These are phyloP conservation scores for Ambrosiella beaveri DNA, from an alignment of 2,329 filamentous ascomycete species.

Conservation along the genomic window DNA sequence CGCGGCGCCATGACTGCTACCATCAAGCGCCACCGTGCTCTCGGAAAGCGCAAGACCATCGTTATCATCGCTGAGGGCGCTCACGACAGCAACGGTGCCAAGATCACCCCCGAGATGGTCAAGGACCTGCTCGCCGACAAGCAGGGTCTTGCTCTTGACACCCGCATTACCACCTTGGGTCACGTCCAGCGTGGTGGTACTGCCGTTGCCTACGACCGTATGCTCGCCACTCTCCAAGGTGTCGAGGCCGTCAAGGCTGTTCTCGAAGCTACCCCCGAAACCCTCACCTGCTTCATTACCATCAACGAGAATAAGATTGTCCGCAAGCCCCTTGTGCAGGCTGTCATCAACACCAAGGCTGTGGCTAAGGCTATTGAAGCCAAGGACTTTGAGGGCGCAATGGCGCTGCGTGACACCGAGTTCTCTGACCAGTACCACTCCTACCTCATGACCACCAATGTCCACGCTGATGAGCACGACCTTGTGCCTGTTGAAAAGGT, in stretches of 20 bases:
- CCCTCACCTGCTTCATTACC: slow-evolving; percentile 84
- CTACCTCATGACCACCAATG: slow-evolving; percentile 79
- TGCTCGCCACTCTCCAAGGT: slow-evolving; percentile 81
- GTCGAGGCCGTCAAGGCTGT: slow-evolving; percentile 89
- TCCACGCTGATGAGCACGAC: slow-evolving; percentile 49
- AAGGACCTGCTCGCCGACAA: slow-evolving; percentile 73
- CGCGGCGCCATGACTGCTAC: slow-evolving; percentile 70
- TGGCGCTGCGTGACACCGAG: slow-evolving; percentile 77
- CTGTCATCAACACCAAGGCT: slow-evolving; percentile 70
- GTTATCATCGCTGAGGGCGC: slow-evolving; percentile 96
- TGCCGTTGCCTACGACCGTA: slow-evolving; percentile 85
- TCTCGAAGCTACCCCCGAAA: slow-evolving; percentile 72
- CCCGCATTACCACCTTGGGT: slow-evolving; percentile 82
- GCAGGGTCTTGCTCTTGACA: slow-evolving; percentile 62
- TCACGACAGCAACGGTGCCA: slow-evolving; percentile 65
- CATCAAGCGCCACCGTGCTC: slow-evolving; percentile 59
- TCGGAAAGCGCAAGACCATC: slow-evolving; percentile 93
- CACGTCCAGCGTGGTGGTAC: slow-evolving; percentile 94
- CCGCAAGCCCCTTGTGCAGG: slow-evolving; percentile 73
- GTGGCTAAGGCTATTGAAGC: slow-evolving; percentile 66
- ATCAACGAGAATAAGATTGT: slow-evolving; percentile 97
- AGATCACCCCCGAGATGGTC: slow-evolving; percentile 65
- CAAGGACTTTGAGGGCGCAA: slow-evolving; percentile 75
- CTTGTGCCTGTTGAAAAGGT: slow-evolving; percentile 53
- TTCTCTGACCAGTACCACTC: slow-evolving; percentile 85